Evolutionary conservation across 192 early-diverging fungal genomes (phyloP).

Genomic region (Umbelopsis vinacea): DNA sequence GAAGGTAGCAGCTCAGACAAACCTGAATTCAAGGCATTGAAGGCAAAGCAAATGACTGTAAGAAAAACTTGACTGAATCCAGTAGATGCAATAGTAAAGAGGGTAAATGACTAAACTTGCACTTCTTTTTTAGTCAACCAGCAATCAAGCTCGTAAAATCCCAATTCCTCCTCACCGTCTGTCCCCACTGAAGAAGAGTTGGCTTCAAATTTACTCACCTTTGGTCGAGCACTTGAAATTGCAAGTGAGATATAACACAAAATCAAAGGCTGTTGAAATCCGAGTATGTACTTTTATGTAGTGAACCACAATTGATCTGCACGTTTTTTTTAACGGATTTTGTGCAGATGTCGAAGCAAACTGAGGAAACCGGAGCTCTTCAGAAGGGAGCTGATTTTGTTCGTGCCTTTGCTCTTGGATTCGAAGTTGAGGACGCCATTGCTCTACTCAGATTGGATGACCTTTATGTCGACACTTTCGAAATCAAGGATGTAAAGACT

Average conservation of each 20-base stretch:
- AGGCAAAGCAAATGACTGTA: conserved; percentile 51
- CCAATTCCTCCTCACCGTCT: conserved; percentile 95
- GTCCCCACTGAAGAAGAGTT: conserved; percentile 88
- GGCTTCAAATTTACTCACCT: conserved; percentile 96
- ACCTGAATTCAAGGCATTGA: conserved; percentile 66
- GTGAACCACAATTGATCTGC: background rate
- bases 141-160: conserved; percentile 73
- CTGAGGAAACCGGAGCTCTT: conserved; percentile 85
- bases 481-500: conserved; percentile 98
- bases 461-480: conserved; percentile 95
- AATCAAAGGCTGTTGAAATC: conserved; percentile 88
- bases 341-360: conserved; percentile 75
- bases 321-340: background rate
- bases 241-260: conserved; percentile 95
- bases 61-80: background rate
- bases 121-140: conserved; percentile 34
- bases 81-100: background rate
- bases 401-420: conserved; percentile 90
- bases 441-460: conserved; percentile 96
- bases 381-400: conserved; percentile 99
- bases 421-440: conserved; percentile 92
- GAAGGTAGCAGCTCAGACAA: conserved; percentile 53
- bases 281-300: conserved; percentile 48
- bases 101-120: background rate
- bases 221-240: conserved; percentile 95